These are phyloP conservation scores for Dendrocalamus sinicus DNA, from an alignment of 176 grass and related monocot genomes.

Conservation along the genomic window DNA sequence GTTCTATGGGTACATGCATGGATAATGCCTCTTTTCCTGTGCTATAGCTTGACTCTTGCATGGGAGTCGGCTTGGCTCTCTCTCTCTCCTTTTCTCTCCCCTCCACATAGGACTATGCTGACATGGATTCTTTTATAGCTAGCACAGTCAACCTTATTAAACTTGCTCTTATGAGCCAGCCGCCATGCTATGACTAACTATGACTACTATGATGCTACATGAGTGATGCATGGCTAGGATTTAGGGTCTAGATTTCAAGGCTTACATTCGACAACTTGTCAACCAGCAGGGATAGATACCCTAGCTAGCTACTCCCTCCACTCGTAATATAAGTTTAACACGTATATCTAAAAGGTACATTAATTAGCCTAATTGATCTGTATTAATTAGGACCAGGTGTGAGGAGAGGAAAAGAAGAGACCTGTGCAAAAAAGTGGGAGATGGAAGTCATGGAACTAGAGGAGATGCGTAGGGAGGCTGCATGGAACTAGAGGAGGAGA, in stretches of 20 bases:
- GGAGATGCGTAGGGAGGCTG: too few relatives aligned
- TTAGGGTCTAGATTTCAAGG: slow-evolving; percentile 34
- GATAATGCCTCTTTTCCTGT: too few relatives aligned
- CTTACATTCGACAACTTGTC: slow-evolving; percentile 42
- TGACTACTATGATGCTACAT: slow-evolving; percentile 21
- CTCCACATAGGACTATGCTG: too few relatives aligned
- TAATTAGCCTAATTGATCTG: neutral
- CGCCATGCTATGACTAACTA: too few relatives aligned
- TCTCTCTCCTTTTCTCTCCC: too few relatives aligned
- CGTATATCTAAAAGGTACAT: neutral
- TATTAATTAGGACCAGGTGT: slow-evolving; percentile 15
- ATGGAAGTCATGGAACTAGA: too few relatives aligned
- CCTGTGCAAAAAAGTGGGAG: slow-evolving; percentile 28
- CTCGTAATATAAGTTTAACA: slow-evolving; percentile 21
- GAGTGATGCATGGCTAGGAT: slow-evolving; percentile 26
- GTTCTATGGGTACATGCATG: too few relatives aligned
- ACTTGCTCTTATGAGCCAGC: too few relatives aligned
- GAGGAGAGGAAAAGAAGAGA: slow-evolving; percentile 40
- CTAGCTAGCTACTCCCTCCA: slow-evolving; percentile 1
- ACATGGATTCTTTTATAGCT: too few relatives aligned
- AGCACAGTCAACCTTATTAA: too few relatives aligned
- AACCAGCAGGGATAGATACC: slow-evolving; percentile 22
- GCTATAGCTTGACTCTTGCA: too few relatives aligned
- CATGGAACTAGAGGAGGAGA: slow-evolving; percentile 44
- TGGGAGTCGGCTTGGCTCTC: too few relatives aligned